A percentile compares a stretch with the other conserved stretches of the same genome.
Evolutionary conservation across 768 basidiomycete genomes (phyloP).

Genomic region (Boletus subparvulus): DNA sequence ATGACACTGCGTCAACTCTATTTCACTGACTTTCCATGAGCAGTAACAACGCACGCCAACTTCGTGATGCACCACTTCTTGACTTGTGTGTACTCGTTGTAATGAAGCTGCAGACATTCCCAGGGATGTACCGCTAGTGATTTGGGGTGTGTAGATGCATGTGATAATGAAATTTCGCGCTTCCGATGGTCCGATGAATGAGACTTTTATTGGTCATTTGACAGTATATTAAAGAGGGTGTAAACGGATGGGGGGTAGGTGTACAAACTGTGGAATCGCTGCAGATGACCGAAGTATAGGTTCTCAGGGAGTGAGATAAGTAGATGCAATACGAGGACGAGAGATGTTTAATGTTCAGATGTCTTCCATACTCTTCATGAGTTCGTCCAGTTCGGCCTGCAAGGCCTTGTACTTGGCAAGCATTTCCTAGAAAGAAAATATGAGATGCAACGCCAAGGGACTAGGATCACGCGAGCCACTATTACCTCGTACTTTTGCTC

Average conservation of each 20-base stretch:
- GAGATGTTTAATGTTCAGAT: slow-evolving; percentile 40
- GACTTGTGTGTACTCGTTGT: neutral
- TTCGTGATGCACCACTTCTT: neutral
- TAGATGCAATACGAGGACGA: slow-evolving; percentile 2
- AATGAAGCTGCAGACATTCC: neutral
- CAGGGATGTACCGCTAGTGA: neutral
- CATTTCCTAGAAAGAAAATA: slow-evolving; percentile 54
- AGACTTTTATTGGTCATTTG: slow-evolving; percentile 15
- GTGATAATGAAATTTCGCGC: neutral
- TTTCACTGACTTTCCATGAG: slow-evolving; percentile 76
- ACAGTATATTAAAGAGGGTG: slow-evolving; percentile 22
- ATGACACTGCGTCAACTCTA: slow-evolving; percentile 87
- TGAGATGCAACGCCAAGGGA: slow-evolving; percentile 1
- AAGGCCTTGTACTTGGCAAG: slow-evolving; percentile 66
- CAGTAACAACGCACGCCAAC: slow-evolving; percentile 1
- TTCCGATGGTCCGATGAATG: neutral
- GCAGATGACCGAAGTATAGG: slow-evolving; percentile 13
- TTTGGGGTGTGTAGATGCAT: too few relatives aligned
- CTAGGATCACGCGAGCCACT: slow-evolving; percentile 21
- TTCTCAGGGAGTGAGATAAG: slow-evolving; percentile 3
- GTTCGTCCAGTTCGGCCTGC: slow-evolving; percentile 81
- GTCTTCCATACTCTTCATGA: slow-evolving; percentile 73
- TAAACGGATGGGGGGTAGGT: slow-evolving; percentile 18
- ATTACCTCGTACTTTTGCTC: slow-evolving; percentile 92
- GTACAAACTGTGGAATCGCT: slow-evolving; percentile 22